Base-by-base conservation (phyloP, 2,329 filamentous ascomycete genomes). In the Mollisiaceae sp. region DNA sequence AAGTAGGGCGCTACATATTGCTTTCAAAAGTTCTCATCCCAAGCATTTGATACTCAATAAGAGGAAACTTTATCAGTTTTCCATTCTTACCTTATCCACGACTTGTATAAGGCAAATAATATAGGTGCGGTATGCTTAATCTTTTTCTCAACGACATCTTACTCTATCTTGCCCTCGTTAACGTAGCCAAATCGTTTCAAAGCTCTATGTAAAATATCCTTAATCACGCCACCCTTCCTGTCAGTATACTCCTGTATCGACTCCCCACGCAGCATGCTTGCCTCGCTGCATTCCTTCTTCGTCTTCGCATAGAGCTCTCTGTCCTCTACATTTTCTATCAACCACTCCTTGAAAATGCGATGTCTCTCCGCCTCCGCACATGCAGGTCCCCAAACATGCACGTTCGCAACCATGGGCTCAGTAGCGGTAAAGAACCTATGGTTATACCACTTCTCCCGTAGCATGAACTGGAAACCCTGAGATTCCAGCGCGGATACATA, bases 321-420 rank as follows among this genome's bases (percentile, higher is more conserved):
- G 63, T 84, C 82, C 1, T 74, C 77, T 1, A 75, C 74, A 52
- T 78, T 70, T 24, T 69, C 67, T n/a, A 59, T 70, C 58, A 85
- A 67, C 80, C 80, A 83, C 18, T 83, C 79, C 5, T 77, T 72
- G 69, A 85, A 82, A 38, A 83, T 78, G 35, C 69, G 71, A 62
- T 84, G 82, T 0, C 82, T 73, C 47, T 74, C 75, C 2, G 76
- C 73, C 70, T 84, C 82, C 0, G 80, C 75, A 27, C 74, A 79
- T 1, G 77, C 77, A 1, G 78, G 78, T 0, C 81, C 79, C 69
- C 78, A 85, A 41, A 85, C 81, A 67, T 85, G 83, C 60, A 85
- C 54, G 67, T 85, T 85, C 56, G 56, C 56, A n/a, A 43, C 27
- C 0, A 65, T 60, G n/a, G 79, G 72, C 62, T 78, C 75, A 39